Evolutionary conservation across 352 stramenopile genomes (phyloP).

Genomic region (Phytophthora meadii): DNA sequence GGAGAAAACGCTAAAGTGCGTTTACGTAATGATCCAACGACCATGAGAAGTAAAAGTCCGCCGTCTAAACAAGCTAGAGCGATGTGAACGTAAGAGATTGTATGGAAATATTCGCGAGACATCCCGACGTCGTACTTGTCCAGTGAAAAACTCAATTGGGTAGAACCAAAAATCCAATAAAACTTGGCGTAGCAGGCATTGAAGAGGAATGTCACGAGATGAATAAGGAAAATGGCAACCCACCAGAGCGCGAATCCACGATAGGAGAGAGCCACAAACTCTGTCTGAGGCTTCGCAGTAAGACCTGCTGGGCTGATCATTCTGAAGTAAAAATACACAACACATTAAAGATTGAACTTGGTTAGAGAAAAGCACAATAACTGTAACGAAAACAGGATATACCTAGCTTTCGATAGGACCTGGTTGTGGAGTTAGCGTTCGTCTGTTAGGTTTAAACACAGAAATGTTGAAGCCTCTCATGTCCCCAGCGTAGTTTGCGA

Average conservation of each 20-base stretch:
- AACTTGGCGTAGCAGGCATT: conserved; percentile 20
- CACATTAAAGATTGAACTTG: too few species aligned
- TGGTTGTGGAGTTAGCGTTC: too few species aligned
- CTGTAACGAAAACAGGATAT: too few species aligned
- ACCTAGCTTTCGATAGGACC: too few species aligned
- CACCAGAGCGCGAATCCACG: conserved; percentile 27
- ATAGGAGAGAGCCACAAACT: conserved; percentile 6
- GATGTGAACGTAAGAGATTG: conserved; percentile 26
- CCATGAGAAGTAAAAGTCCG: conserved; percentile 17
- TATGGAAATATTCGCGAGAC: conserved; percentile 9
- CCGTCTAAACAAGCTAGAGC: conserved; percentile 24
- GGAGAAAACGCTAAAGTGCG: conserved; percentile 14
- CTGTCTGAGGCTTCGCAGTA: background rate
- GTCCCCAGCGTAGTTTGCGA: too few species aligned
- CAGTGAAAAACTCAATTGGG: conserved; percentile 13
- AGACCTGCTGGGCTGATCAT: too few species aligned
- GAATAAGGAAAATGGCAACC: conserved; percentile 12
- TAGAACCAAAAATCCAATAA: conserved; percentile 24
- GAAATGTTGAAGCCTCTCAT: too few species aligned
- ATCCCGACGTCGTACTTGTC: conserved; percentile 23
- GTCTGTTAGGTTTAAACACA: too few species aligned
- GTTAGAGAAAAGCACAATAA: too few species aligned
- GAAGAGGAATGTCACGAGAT: conserved; percentile 8
- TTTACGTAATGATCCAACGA: conserved; percentile 6
- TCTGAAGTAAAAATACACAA: too few species aligned